Percentiles rank a stretch among this genome's conserved stretches.
These are phyloP conservation scores for Ceratocystis huliohia DNA, from an alignment of 2,329 filamentous ascomycete genomes.

Conservation along the genomic window DNA sequence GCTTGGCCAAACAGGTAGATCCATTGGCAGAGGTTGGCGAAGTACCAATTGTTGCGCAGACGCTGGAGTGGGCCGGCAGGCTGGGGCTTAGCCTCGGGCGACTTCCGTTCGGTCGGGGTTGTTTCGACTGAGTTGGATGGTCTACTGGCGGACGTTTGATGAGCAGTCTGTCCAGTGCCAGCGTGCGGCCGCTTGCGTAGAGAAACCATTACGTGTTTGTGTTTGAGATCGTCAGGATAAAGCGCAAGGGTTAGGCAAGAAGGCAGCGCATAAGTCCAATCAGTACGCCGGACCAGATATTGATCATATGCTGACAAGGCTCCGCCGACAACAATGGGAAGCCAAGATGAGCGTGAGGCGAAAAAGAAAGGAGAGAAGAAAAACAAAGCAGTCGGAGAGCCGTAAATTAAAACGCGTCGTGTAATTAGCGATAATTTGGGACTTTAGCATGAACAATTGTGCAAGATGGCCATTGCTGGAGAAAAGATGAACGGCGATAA, in stretches of 20 bases:
- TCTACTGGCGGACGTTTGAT: constrained; percentile 7
- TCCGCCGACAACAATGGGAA: neutral
- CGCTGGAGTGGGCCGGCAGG: constrained; percentile 11
- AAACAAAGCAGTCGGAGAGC: neutral
- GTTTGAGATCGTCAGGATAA: neutral
- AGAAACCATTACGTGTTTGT: constrained; percentile 18
- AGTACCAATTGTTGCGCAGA: constrained; percentile 88
- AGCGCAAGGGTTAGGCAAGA: constrained; percentile 4
- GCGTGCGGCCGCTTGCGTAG: constrained; percentile 19
- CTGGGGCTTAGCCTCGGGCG: neutral
- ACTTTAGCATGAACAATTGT: constrained; percentile 1
- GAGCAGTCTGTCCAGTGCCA: constrained; percentile 6
- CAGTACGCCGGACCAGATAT: neutral
- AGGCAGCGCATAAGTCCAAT: constrained; percentile 3
- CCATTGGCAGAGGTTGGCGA: constrained; percentile 87
- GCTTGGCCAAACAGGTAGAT: constrained; percentile 80
- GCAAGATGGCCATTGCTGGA: neutral
- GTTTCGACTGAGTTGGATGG: neutral
- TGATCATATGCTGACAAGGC: constrained; percentile 6
- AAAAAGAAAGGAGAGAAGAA: neutral
- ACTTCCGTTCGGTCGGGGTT: constrained; percentile 1
- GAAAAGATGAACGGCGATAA: neutral
- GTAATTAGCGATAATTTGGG: neutral
- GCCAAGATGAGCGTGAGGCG: neutral
- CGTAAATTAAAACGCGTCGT: neutral